Evolutionary conservation across 768 basidiomycete genomes (phyloP).

Genomic region (Saitozyma sp.): DNA sequence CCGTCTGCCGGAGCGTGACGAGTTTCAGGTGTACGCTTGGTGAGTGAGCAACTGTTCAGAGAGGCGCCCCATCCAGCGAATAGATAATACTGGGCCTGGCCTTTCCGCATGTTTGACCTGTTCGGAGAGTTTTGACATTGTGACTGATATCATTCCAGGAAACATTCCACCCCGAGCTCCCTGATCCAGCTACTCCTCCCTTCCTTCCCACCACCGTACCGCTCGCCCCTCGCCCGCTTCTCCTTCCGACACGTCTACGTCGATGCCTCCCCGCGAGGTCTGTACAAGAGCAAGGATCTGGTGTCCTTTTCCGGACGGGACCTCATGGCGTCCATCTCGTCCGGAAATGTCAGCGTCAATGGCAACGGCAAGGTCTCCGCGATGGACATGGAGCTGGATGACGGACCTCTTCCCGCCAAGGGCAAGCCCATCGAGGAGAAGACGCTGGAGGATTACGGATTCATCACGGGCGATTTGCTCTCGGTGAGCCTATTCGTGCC

Average conservation of each 20-base stretch:
- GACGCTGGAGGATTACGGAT: constrained; percentile 40
- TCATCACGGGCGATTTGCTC: constrained; percentile 43
- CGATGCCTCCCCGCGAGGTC: constrained; percentile 40
- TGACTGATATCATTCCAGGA: constrained; percentile 19
- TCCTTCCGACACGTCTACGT: constrained; percentile 47
- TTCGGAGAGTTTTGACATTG: too few relatives aligned
- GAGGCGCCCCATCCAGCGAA: too few relatives aligned
- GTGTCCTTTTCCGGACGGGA: constrained; percentile 40
- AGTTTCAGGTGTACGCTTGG: constrained; percentile 45
- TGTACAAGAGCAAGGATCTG: constrained; percentile 38
- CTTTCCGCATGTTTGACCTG: too few relatives aligned
- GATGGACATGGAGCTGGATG: constrained; percentile 33
- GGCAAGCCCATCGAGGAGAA: constrained; percentile 37
- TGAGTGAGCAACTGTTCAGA: constrained; percentile 8
- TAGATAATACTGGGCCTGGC: too few relatives aligned
- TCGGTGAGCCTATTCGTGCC: constrained; percentile 33
- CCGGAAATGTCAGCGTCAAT: not conserved
- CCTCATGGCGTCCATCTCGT: constrained; percentile 15
- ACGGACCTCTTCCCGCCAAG: not conserved
- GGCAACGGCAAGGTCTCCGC: not conserved
- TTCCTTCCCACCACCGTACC: constrained; percentile 38
- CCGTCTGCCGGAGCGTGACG: constrained; percentile 38
- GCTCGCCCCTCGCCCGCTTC: constrained; percentile 41
- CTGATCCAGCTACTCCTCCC: constrained; percentile 40
- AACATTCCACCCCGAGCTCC: constrained; percentile 38